Base-by-base conservation (phyloP, 768 basidiomycete genomes). In the Mycena leptocephala region DNA sequence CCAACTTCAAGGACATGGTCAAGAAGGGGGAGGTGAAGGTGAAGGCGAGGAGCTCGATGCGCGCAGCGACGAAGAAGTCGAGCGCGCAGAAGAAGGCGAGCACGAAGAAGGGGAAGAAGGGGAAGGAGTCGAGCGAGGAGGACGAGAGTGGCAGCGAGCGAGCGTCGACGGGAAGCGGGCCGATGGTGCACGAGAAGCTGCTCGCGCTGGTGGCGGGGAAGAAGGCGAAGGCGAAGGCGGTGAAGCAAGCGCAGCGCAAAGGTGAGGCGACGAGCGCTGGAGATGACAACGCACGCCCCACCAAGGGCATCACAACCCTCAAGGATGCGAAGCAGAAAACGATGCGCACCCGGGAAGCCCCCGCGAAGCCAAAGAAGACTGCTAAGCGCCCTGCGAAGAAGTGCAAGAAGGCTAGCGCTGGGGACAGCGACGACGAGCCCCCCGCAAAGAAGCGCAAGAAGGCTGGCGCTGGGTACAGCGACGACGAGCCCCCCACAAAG, bases 171-270 rank as follows among this genome's bases (percentile, higher is more conserved):
- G 61, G 61, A 63, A 39, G 61, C 61, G 61, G 61, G 37, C 37
- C n/a, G 16, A 63, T 37, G 61, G 61, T 63, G 61, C 61, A 37
- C 61, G n/a, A 63, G 37, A 63, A 41, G 61, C 61, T 63, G 61
- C 61, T 63, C 61, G 61, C 62, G 39, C 62, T 43, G 62, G 62
- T 64, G 5, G 30, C 39, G 61, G 16, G 14, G 37, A 33, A 39
- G 35, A 62, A 28, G 26, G 35, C 35, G 9, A 24, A 39, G 61
- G 37, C n/a, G n/a, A n/a, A 11, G 14, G 59, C 24, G 28, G 63
- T 13, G 41, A 64, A 64, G 28, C 9, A 46, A 22, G 28, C 8
- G 41, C 14, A 64, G 28, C 26, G 28, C 26, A 64, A 64, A 32
- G 16, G 43, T 16, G 22, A 46, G 41, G 18, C 22, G 30, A 24